Evolutionary conservation across 345 rosid species (phyloP).

Genomic region (Gossypium thurberi): DNA sequence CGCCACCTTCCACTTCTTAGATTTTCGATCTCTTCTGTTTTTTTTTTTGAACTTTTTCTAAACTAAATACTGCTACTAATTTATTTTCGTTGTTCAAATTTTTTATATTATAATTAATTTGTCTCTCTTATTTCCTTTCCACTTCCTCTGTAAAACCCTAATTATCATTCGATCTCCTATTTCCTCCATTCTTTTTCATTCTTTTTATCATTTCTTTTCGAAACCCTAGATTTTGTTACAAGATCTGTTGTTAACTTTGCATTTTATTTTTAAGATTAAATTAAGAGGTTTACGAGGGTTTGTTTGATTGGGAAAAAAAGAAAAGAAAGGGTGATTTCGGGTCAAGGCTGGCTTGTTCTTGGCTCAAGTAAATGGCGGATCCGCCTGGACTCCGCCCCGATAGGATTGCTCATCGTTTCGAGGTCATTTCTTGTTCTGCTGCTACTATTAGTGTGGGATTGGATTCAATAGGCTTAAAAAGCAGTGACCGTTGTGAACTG

Average conservation of each 20-base stretch:
- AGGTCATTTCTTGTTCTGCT: neutral
- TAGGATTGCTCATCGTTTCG: slow-evolving; percentile 8
- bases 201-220: neutral
- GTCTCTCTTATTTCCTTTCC: neutral
- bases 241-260: slow-evolving; percentile 6
- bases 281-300: slow-evolving; percentile 20
- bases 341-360: slow-evolving; percentile 33
- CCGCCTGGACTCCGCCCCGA: slow-evolving; percentile 44
- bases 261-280: neutral
- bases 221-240: slow-evolving; percentile 14
- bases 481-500: slow-evolving; percentile 31
- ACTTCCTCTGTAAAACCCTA: slow-evolving; percentile 38
- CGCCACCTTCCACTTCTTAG: neutral
- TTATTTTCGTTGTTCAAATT: neutral
- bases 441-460: slow-evolving; percentile 10
- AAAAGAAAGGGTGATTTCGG: slow-evolving; percentile 1
- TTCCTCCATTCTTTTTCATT: neutral
- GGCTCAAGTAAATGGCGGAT: slow-evolving; percentile 62
- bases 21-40: neutral
- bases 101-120: neutral
- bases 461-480: slow-evolving; percentile 23
- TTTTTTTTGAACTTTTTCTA: neutral
- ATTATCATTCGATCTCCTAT: slow-evolving; percentile 8
- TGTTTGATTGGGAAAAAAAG: slow-evolving; percentile 4
- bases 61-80: neutral